These are phyloP conservation scores for Carallia pectinifolia DNA, from an alignment of 345 rosid species.

Conservation along the genomic window DNA sequence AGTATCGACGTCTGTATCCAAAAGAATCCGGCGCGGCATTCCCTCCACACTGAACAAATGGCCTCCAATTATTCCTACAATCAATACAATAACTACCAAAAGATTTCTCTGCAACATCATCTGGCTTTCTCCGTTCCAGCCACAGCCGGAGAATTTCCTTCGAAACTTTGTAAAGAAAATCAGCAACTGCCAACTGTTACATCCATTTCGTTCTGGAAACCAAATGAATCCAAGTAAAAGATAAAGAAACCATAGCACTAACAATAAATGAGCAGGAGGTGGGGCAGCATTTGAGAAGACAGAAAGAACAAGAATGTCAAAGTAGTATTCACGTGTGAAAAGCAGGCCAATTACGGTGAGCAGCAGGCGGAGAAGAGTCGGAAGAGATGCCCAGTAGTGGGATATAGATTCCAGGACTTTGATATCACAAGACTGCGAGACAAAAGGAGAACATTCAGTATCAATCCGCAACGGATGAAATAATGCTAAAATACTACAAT, in stretches of 20 bases:
- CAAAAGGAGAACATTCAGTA: neutral
- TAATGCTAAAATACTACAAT: no score
- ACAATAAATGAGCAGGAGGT: neutral
- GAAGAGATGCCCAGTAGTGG: constrained; percentile 8
- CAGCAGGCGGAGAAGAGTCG: neutral
- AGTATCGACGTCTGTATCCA: constrained; percentile 85
- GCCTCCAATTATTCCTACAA: constrained; percentile 21
- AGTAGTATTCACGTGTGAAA: neutral
- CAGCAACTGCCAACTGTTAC: constrained; percentile 12
- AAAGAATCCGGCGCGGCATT: constrained; percentile 53
- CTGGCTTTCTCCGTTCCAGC: no score
- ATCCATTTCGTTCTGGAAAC: constrained; percentile 2
- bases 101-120: no score
- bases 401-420: constrained; percentile 1
- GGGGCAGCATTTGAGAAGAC: neutral
- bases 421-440: neutral
- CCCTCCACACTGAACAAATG: constrained; percentile 25
- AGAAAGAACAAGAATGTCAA: neutral
- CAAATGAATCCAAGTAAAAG: neutral
- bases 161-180: constrained; percentile 1
- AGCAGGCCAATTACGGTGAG: neutral
- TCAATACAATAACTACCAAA: constrained; percentile 10
- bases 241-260: neutral
- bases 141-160: neutral
- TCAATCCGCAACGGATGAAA: no score